Base-by-base conservation (phyloP, 441 rosid species). In the Heliophila coronopifolia region DNA sequence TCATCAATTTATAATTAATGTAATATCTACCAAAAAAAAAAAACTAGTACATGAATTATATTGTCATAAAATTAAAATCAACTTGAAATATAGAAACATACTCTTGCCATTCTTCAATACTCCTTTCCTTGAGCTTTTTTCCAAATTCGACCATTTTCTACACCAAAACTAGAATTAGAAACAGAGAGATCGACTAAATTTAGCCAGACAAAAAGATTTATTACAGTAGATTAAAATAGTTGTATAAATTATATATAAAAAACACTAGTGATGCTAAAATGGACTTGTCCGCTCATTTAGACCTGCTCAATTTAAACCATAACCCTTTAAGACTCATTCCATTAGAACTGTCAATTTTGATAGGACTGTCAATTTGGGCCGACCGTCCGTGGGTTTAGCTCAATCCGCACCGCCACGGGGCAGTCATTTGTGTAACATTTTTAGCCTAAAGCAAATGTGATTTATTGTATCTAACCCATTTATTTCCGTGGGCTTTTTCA, bases 1-100 rank as follows among this genome's bases (percentile, higher is more conserved):
- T 93, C 99, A 93, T 93, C 61, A 84, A 62, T 59, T 93, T 93
- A 53, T 93, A 93, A 69, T 86, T 88, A 61, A 93, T 93, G 66
- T 93, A 93, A 65, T 81, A 86, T 30, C 99, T 88, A 69, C 55
- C n/a, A n/a, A n/a, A n/a, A n/a, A n/a, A 36, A 8, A 43, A 0
- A 15, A 18, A 32, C 6, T 24, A n/a, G 10, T 10, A 17, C 18
- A 34, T 33, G 17, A 33, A 20, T 41, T 34, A 32, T 40, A 55
- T 38, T 25, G 13, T 14, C 11, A 28, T 28, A 24, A 46, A 38
- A 30, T 18, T 23, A 0, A 6, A 25, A n/a, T 11, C 8, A 55
- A 26, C 1, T 41, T 41, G 31, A 18, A 45, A n/a, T 16, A 9
- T 9, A 38, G 39, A 19, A 33, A 47, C 78, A 55, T 78, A 89